Evolutionary conservation across 495 filamentous ascomycete genomes (phyloP).

Genomic region (Aspergillus biplanus): DNA sequence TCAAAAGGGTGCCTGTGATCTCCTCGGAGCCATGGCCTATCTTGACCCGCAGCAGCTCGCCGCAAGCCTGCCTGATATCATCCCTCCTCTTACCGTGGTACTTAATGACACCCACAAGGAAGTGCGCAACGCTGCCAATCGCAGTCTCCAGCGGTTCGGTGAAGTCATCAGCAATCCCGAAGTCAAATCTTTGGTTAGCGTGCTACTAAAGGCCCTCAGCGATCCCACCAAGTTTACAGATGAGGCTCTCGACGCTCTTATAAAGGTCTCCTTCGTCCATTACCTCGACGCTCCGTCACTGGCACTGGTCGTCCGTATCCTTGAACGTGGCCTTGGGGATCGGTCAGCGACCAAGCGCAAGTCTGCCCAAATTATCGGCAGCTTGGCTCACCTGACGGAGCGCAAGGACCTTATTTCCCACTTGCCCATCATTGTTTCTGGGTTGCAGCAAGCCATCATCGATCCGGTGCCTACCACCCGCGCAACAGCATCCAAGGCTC

Average conservation of each 20-base stretch:
- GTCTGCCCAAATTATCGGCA: conserved; percentile 94
- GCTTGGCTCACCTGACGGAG: conserved; percentile 94
- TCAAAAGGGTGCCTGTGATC: conserved; percentile 96
- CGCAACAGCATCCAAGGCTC: conserved; percentile 92
- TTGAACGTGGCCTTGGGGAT: conserved; percentile 89
- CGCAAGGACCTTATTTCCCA: conserved; percentile 91
- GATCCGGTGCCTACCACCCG: conserved; percentile 97
- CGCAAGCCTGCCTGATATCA: conserved; percentile 90
- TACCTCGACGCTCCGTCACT: conserved; percentile 95
- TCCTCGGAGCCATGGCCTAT: conserved; percentile 97
- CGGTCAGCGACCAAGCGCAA: conserved; percentile 94
- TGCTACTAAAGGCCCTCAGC: conserved; percentile 93
- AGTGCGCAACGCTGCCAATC: conserved; percentile 86
- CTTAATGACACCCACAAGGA: conserved; percentile 98
- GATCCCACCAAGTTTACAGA: conserved; percentile 98
- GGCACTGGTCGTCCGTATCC: conserved; percentile 89
- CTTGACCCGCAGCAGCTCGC: conserved; percentile 93
- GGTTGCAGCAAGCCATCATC: conserved; percentile 83
- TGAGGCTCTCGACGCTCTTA: conserved; percentile 87
- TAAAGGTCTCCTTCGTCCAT: conserved; percentile 94
- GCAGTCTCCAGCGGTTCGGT: conserved; percentile 94
- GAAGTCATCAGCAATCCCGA: conserved; percentile 98
- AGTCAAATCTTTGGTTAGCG: conserved; percentile 85
- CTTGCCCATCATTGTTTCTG: conserved; percentile 89
- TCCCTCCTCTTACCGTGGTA: conserved; percentile 89